Conservation (phyloP, 2,329 filamentous ascomycete species). For the Penicillium rolfsii region DNA sequence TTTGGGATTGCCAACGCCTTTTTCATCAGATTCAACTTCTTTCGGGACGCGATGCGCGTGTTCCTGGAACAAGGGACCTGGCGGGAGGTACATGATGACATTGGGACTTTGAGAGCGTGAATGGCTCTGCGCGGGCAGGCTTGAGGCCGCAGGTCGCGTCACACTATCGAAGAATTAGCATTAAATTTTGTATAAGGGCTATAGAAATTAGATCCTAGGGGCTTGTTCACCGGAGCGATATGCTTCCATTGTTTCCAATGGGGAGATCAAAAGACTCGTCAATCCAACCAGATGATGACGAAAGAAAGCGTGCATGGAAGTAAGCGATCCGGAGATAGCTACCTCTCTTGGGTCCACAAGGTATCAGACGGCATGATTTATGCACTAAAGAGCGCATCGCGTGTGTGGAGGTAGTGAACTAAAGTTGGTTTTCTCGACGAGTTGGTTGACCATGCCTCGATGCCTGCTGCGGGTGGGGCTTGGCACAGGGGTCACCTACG, state of each 20-base stretch:
- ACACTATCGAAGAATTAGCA: constrained; percentile 25
- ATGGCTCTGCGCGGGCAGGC: not conserved
- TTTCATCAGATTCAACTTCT: not conserved
- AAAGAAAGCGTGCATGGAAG: constrained; percentile 14
- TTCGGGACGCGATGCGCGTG: not conserved
- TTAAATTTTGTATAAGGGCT: not conserved
- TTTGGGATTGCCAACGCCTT: not conserved
- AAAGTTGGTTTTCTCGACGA: not conserved
- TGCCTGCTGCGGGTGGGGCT: not conserved
- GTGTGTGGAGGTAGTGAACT: constrained; percentile 14
- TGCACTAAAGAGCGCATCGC: constrained; percentile 31
- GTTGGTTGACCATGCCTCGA: not conserved
- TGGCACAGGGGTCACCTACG: not conserved
- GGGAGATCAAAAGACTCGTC: constrained; percentile 33
- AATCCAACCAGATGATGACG: constrained; percentile 15
- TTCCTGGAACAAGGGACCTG: constrained; percentile 37
- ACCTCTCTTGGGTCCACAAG: not conserved
- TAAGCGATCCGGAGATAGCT: not conserved
- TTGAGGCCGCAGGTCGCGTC: constrained; percentile 19
- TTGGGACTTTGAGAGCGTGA: constrained; percentile 22
- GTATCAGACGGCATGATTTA: not conserved
- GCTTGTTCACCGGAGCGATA: constrained; percentile 33
- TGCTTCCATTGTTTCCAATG: constrained; percentile 35
- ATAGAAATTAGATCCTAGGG: not conserved
- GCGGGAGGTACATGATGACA: constrained; percentile 44